Base-by-base conservation (phyloP, 1,284 basidiomycete species). In the Phellinidium pouzarii region DNA sequence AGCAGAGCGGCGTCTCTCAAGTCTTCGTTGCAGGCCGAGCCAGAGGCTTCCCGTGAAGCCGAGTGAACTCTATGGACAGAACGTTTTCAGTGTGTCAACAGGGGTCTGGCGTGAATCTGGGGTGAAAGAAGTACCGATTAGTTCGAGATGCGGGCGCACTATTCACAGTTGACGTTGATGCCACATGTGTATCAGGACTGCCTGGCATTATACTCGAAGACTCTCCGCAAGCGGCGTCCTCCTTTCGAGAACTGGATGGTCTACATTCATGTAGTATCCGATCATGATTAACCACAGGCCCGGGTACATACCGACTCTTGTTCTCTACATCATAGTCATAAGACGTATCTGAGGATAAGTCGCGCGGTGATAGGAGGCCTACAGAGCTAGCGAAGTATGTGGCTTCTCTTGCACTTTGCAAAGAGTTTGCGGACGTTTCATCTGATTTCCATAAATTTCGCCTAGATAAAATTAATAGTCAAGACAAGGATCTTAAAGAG, bases 371-470 rank as follows among this genome's bases (percentile, higher is more conserved):
- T 34, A 25, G 22, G 23, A 17, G 20, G 20, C 7, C 14, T 14
- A 14, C 9, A 34, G 14, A 11, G 14, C 17, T 34, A 25, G 42
- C 23, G 19, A n/a, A 14, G 6, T 43, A 19, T 12, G 3, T 8
- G 25, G 29, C 49, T 44, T 43, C 29, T 12, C 49, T 26, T 20
- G 36, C 29, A 8, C 23, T 25, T 26, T 45, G 50, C 14, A 44
- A 45, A 41, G 44, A 29, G 23, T 19, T 37, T 20, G 36, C 17
- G 11, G 23, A 12, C 17, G 7, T n/a, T 19, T 38, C 44, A 38
- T 38, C 42, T 38, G 44, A 12, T 46, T 27, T 46, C 37, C 37
- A 52, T 29, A 46, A 31, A 5, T 52, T 45, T 25, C 50, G 38
- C 50, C 50, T 52, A 38, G 11, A 19, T 19, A n/a, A 9, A 8